Base-by-base conservation (phyloP, 2,329 filamentous ascomycete genomes). In the Fusarium nelsonii region DNA sequence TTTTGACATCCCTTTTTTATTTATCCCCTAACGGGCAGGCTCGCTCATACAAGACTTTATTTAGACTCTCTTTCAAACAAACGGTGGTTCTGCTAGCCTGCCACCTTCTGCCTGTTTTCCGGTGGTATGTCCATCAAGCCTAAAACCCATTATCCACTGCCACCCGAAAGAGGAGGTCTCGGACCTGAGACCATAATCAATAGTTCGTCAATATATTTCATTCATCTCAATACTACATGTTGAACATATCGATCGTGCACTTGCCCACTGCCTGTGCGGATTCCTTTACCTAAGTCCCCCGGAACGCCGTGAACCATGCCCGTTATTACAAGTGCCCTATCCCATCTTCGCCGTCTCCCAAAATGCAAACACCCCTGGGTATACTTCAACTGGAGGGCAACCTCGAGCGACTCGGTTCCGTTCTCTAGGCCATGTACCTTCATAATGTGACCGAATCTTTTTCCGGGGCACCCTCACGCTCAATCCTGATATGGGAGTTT, bases 181-280 rank as follows among this genome's bases (percentile, higher is more conserved):
- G 11, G 14, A 12, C 18, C 23, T 18, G n/a, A 15, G 26, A 28
- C 28, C 14, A 30, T 18, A 11, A 16, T 40, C 39, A 30, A 34
- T 44, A 28, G 34, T 9, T 53, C 26, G n/a, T 60, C 36, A 65
- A 46, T 65, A 71, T 53, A 58, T 69, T 33, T 71, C 55, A 58
- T 70, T 65, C 49, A 56, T 55, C 37, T 71, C 51, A 37, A 50
- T 51, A 49, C 45, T 52, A 20, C 52, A 46, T 61, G 46, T 49
- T 36, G 26, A 58, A 50, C 54, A 55, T 70, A 59, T 41, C 44
- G 41, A 60, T 60, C 52, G 34, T 63, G 74, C 70, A 74, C 72
- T 74, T 74, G 73, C 73, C 73, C 50, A 74, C 73, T 74, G 73
- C 73, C 73, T 74, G 71, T 74, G 73, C 71, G 44, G 49, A 60